Percentiles rank a stretch among this genome's conserved stretches.
These are phyloP conservation scores for Cyberlindnera sargentensis DNA, from an alignment of 805 yeast genomes.

Conservation along the genomic window DNA sequence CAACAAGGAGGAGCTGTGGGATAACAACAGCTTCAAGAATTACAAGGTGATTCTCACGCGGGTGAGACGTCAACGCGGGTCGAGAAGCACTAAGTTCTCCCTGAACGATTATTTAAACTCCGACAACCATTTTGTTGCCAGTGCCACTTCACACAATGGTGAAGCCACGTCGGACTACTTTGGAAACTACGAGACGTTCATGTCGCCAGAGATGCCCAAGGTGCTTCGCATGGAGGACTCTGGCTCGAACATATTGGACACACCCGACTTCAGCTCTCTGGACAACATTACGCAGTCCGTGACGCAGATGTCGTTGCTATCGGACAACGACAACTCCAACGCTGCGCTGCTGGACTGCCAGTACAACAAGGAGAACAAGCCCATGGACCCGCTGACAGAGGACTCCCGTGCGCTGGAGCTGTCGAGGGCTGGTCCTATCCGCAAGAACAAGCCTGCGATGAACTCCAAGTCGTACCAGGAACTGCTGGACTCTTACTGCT, in stretches of 20 bases:
- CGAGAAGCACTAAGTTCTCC: constrained; percentile 9
- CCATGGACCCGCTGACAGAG: too few species aligned
- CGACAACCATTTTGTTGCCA: neutral
- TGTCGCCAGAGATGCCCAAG: constrained; percentile 24
- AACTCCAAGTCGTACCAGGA: constrained; percentile 51
- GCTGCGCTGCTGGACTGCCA: too few species aligned
- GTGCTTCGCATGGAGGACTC: constrained; percentile 11
- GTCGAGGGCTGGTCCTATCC: neutral
- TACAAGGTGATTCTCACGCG: constrained; percentile 38
- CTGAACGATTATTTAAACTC: constrained; percentile 15
- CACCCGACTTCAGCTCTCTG: constrained; percentile 10
- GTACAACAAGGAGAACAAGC: too few species aligned
- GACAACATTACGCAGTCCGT: constrained; percentile 4
- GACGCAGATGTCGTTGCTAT: constrained; percentile 4
- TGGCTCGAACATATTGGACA: constrained; percentile 1
- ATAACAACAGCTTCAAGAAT: constrained; percentile 57
- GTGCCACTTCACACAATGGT: neutral
- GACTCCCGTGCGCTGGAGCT: too few species aligned
- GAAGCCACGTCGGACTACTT: constrained; percentile 8
- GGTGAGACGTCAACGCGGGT: constrained; percentile 3
- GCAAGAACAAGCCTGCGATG: constrained; percentile 27
- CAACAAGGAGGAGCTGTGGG: constrained; percentile 57
- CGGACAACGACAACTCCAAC: too few species aligned
- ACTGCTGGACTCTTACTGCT: constrained; percentile 53
- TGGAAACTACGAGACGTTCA: constrained; percentile 15